These are phyloP conservation scores for Aspergillus sp. DNA, from an alignment of 2,329 filamentous ascomycete species.

Conservation along the genomic window DNA sequence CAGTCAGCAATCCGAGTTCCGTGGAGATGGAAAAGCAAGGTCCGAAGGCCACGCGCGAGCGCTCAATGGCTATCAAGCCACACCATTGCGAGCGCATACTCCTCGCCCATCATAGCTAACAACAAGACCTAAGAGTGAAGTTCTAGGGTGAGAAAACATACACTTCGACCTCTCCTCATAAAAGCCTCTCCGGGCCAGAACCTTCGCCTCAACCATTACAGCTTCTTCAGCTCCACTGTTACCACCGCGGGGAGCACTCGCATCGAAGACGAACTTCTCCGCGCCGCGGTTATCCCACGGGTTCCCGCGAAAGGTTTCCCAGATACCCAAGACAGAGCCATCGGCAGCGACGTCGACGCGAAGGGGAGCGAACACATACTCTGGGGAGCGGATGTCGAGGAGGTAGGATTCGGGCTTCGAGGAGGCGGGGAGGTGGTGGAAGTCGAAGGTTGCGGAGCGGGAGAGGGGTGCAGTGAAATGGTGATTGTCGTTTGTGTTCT, in stretches of 20 bases:
- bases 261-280: constrained; percentile 46
- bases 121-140: background rate
- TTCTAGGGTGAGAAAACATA: constrained; percentile 51
- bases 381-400: constrained; percentile 73
- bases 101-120: constrained; percentile 4
- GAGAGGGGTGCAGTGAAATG: constrained; percentile 64
- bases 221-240: constrained; percentile 23
- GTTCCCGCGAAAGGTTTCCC: constrained; percentile 86
- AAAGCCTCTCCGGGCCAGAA: constrained; percentile 68
- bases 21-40: too few species aligned
- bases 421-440: constrained; percentile 63
- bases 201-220: constrained; percentile 62
- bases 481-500: constrained; percentile 29
- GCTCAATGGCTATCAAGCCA: too few species aligned
- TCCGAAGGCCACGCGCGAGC: too few species aligned
- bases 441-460: constrained; percentile 70
- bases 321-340: constrained; percentile 60
- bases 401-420: constrained; percentile 64
- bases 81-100: constrained; percentile 5
- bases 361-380: constrained; percentile 75
- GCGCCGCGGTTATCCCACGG: constrained; percentile 82
- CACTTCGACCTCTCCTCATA: constrained; percentile 75
- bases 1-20: too few species aligned
- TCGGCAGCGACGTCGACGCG: constrained; percentile 65
- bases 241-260: constrained; percentile 18